Evolutionary conservation across 148 eudicot species (phyloP).

Genomic region (Persicaria tinctoria): DNA sequence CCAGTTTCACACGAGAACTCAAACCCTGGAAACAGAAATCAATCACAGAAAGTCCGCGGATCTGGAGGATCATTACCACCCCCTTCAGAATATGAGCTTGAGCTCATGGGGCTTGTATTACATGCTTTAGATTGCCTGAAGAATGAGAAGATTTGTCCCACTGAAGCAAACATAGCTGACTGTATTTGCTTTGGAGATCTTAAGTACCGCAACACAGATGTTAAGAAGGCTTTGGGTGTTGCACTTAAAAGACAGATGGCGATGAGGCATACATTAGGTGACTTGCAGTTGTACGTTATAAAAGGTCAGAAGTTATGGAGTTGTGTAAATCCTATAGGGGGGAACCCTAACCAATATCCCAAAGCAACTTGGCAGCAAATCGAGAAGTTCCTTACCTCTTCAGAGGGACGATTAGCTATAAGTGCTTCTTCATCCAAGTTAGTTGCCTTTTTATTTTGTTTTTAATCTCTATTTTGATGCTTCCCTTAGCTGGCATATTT

Average conservation of each 20-base stretch:
- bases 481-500: not conserved
- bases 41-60: slow-evolving; percentile 37
- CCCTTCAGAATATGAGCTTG: slow-evolving; percentile 68
- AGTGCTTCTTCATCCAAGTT: slow-evolving; percentile 61
- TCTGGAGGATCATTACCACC: slow-evolving; percentile 34
- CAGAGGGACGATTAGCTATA: slow-evolving; percentile 57
- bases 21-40: slow-evolving; percentile 27
- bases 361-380: slow-evolving; percentile 63
- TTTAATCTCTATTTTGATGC: not conserved
- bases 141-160: slow-evolving; percentile 69
- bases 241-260: slow-evolving; percentile 73
- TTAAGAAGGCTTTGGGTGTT: slow-evolving; percentile 59
- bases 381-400: slow-evolving; percentile 53
- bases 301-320: slow-evolving; percentile 72
- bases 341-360: slow-evolving; percentile 39
- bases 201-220: slow-evolving; percentile 53
- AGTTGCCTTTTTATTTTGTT: not conserved
- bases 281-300: slow-evolving; percentile 45
- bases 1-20: slow-evolving; percentile 15
- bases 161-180: slow-evolving; percentile 65
- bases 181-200: slow-evolving; percentile 69
- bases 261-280: slow-evolving; percentile 38
- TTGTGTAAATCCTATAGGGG: slow-evolving; percentile 65
- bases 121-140: slow-evolving; percentile 74
- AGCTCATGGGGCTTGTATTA: slow-evolving; percentile 64